Base-by-base conservation (phyloP, 2,329 filamentous ascomycete genomes). In the Rhynchosporium secalis region DNA sequence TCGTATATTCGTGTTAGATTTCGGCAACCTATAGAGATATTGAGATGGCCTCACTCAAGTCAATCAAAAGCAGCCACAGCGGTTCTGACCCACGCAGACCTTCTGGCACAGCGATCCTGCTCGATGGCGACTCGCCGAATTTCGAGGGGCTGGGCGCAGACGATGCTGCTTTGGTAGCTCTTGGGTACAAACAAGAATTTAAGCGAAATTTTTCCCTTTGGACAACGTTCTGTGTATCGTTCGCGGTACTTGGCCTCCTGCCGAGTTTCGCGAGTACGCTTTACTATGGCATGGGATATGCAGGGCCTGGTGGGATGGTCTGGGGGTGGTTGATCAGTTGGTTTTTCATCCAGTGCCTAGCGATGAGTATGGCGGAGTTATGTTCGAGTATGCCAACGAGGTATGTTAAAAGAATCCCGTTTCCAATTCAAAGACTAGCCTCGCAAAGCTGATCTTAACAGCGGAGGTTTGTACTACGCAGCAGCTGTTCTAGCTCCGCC, bases 261-360 rank as follows among this genome's bases (percentile, higher is more conserved):
- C 89, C 88, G 0, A 89, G 85, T 64, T 90, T 91, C 69, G 88
- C 88, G 1, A 86, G 83, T 66, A 91, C 88, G 0, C 75, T 92
- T 66, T 87, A 82, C 71, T 91, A 90, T 80, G 88, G 88, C 67
- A 84, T 86, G 79, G 81, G 82, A 43, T 84, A 84, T 72, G 80
- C 80, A 28, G 80, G 83, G 4, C 83, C 81, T 0, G 81, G 79
- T 62, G 86, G 86, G 29, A 89, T 90, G 86, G 86, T 86, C 2
- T 91, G 88, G 88, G 89, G 88, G 4, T 92, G 89, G 88, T 76
- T 91, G 33, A 79, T 91, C 51, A 87, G 87, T 55, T 89, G 90
- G 82, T 68, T 87, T 4, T 90, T 90, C 46, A 89, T 91, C 45
- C 83, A 90, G 71, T 86, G 84, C 73, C 83, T 91, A 61, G 88